Evolutionary conservation across 2,329 filamentous ascomycete species (phyloP), one percentile per base, ranked within the genome.

Genomic region (Metarhizium brunneum): DNA sequence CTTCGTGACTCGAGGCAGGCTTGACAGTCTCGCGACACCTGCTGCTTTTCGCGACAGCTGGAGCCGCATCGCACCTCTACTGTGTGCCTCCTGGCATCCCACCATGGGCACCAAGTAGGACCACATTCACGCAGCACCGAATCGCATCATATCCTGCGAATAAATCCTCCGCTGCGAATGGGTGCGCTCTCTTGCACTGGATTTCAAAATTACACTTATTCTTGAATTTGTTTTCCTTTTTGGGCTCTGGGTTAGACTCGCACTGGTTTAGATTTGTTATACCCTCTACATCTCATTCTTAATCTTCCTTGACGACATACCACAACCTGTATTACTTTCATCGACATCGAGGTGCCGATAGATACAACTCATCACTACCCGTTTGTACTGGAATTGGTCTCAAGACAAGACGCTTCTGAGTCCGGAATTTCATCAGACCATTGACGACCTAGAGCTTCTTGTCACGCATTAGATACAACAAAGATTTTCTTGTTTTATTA

Each of bases 211-310:
- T 6, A 50, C 11, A 50, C 42, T 54, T 25, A 42, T 57, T 58
- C 53, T 60, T 30, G 50, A 47, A 43, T 45, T 60, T 58, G 50
- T 40, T 54, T 58, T 45, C 32, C 60, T 56, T 62, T 64, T 69
- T 65, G 63, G 64, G 64, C 64, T 65, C 64, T 66, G 66, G 66
- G 62, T 69, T 72, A 72, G 70, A 72, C 67, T 55, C 49, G 67
- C 67, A 63, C 66, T 65, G 69, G 65, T 69, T 71, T 73, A 73
- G 71, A 72, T 38, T 65, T 63, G 53, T 61, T 60, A 61, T 63
- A 58, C 59, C 58, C 58, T 53, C 53, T 54, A 55, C 53, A 57
- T 58, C 57, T 54, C 49, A 35, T 55, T 57, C 50, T 66, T 61
- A 57, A 56, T 58, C 58, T 52, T 56, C 16, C 35, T 53, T 49